phyloP scores from a whole-genome alignment of 1,284 basidiomycete genomes.

The Mycena sp. region DNA sequence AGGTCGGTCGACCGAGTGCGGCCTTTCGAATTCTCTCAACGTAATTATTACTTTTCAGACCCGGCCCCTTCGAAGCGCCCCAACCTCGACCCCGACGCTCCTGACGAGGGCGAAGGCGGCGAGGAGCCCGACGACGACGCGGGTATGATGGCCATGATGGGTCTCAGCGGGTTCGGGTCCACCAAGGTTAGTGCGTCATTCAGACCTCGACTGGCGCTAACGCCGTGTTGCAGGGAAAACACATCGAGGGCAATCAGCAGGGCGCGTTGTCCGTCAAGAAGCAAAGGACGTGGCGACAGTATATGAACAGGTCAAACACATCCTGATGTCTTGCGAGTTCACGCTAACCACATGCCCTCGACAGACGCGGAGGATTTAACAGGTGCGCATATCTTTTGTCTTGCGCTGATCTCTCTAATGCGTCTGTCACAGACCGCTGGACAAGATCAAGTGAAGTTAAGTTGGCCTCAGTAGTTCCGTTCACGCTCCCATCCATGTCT shows the following conservation, averaged over 20 bases:
- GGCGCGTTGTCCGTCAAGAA: conserved; percentile 85
- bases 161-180: conserved; percentile 86
- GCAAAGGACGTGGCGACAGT: conserved; percentile 94
- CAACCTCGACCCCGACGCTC: conserved; percentile 52
- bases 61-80: conserved; percentile 19
- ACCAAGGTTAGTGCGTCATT: conserved; percentile 74
- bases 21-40: conserved; percentile 25
- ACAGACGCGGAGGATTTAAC: conserved; percentile 92
- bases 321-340: conserved; percentile 12
- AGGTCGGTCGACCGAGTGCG: conserved; percentile 38
- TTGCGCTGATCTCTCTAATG: conserved; percentile 21
- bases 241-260: conserved; percentile 84
- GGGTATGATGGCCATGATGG: conserved; percentile 93
- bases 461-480: conserved; percentile 12
- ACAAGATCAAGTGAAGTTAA: conserved; percentile 59
- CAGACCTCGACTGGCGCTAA: background rate
- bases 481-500: conserved; percentile 32
- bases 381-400: conserved; percentile 54
- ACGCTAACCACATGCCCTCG: conserved; percentile 18
- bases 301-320: conserved; percentile 84
- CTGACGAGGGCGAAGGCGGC: conserved; percentile 59
- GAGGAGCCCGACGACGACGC: conserved; percentile 81
- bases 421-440: conserved; percentile 55
- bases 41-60: conserved; percentile 7
- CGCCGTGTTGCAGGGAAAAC: conserved; percentile 68